These are phyloP conservation scores for Bjerkandera adusta DNA, from an alignment of 1,284 basidiomycete genomes.

Conservation along the genomic window DNA sequence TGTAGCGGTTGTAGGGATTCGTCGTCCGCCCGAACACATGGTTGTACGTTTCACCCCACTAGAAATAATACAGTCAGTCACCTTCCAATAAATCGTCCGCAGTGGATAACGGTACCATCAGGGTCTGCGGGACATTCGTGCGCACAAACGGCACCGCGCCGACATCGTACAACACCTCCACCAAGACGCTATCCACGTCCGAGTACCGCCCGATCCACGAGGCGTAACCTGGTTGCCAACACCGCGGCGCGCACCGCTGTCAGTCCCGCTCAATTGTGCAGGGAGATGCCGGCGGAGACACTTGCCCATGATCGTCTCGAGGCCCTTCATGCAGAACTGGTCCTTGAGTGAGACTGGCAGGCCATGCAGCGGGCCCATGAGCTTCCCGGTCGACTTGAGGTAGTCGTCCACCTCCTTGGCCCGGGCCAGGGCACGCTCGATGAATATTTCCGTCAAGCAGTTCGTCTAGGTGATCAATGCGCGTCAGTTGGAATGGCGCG, in stretches of 20 bases:
- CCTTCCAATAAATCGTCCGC: slow-evolving; percentile 12
- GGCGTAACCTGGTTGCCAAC: slow-evolving; percentile 56
- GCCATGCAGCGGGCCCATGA: slow-evolving; percentile 60
- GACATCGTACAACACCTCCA: slow-evolving; percentile 55
- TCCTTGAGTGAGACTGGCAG: slow-evolving; percentile 64
- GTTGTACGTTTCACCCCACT: slow-evolving; percentile 43
- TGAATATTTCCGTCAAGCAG: slow-evolving; percentile 51
- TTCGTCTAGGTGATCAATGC: slow-evolving; percentile 48
- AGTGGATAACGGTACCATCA: slow-evolving; percentile 31
- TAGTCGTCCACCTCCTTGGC: slow-evolving; percentile 51
- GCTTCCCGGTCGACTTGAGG: slow-evolving; percentile 41
- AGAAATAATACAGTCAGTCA: slow-evolving; percentile 18
- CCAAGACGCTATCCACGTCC: slow-evolving; percentile 51
- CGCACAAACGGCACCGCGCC: slow-evolving; percentile 72
- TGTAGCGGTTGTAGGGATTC: slow-evolving; percentile 68
- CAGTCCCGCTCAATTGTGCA: not conserved
- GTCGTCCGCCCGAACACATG: slow-evolving; percentile 64
- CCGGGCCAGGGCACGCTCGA: slow-evolving; percentile 49
- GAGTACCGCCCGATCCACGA: slow-evolving; percentile 60
- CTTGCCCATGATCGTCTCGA: slow-evolving; percentile 50
- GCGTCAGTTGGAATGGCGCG: slow-evolving; percentile 4
- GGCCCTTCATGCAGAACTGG: slow-evolving; percentile 50
- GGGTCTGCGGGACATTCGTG: slow-evolving; percentile 58
- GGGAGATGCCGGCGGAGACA: not conserved
- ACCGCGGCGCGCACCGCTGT: not conserved